Evolutionary conservation across 768 basidiomycete genomes (phyloP).

Genomic region (Pholiota microspora): DNA sequence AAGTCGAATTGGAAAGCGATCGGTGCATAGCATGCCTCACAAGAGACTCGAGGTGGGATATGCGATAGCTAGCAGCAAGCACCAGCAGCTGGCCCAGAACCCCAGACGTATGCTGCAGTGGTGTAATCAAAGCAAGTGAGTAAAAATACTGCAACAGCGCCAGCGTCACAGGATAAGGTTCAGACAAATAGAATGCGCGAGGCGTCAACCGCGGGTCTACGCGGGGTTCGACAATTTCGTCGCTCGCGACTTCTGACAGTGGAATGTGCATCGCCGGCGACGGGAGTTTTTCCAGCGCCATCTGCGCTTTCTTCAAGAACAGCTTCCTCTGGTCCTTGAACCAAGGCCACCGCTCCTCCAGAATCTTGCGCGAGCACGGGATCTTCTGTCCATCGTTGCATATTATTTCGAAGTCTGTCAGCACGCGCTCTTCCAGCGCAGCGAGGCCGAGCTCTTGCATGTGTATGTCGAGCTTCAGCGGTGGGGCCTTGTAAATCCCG

Average conservation of each 20-base stretch:
- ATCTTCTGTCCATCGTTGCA: conserved; percentile 89
- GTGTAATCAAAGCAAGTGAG: conserved; percentile 80
- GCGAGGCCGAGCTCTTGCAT: conserved; percentile 86
- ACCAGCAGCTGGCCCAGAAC: conserved; percentile 86
- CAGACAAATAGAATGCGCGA: conserved; percentile 76
- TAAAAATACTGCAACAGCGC: conserved; percentile 96
- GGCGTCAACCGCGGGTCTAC: conserved; percentile 82
- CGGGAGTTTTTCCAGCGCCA: conserved; percentile 57
- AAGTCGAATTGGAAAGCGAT: conserved; percentile 77
- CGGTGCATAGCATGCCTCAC: conserved; percentile 97
- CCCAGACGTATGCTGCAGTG: conserved; percentile 87
- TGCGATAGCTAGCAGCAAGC: conserved; percentile 78
- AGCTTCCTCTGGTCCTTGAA: conserved; percentile 70
- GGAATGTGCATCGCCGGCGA: conserved; percentile 59
- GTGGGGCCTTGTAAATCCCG: conserved; percentile 90
- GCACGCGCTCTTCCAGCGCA: conserved; percentile 73
- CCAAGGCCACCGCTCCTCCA: conserved; percentile 96
- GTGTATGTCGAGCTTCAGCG: conserved; percentile 57
- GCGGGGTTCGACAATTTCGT: conserved; percentile 46
- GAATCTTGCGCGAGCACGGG: conserved; percentile 75
- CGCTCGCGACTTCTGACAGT: conserved; percentile 60
- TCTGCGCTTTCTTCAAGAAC: conserved; percentile 57
- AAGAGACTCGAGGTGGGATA: conserved; percentile 70
- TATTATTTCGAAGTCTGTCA: conserved; percentile 91
- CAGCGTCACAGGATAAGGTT: conserved; percentile 85